Percentiles rank a stretch among this genome's conserved stretches.
These are phyloP conservation scores for Exophiala phaeomuriformis DNA, from an alignment of 2,329 filamentous ascomycete genomes.

Conservation along the genomic window DNA sequence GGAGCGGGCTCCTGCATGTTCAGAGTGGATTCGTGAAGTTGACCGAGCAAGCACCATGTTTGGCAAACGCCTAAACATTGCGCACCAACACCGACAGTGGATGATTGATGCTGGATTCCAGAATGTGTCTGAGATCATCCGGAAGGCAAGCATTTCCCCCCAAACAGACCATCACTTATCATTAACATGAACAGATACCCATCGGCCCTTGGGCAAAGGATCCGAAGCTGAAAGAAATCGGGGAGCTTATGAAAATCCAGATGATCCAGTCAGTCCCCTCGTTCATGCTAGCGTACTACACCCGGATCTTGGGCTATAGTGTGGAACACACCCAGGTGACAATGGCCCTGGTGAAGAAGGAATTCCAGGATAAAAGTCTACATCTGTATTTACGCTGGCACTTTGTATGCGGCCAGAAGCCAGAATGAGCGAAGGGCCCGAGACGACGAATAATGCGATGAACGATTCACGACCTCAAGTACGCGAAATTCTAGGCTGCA, in stretches of 20 bases:
- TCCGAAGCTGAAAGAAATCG: constrained; percentile 46
- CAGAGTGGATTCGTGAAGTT: constrained; percentile 29
- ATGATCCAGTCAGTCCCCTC: constrained; percentile 6
- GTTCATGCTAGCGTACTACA: constrained; percentile 13
- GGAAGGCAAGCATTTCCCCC: constrained; percentile 31
- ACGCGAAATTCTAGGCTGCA: no score
- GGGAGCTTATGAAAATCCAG: constrained; percentile 26
- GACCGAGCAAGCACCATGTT: constrained; percentile 31
- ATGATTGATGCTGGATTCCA: constrained; percentile 46
- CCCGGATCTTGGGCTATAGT: constrained; percentile 6
- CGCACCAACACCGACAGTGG: constrained; percentile 20
- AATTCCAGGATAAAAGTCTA: constrained; percentile 29
- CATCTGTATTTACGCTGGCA: constrained; percentile 32
- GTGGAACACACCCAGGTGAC: constrained; percentile 8
- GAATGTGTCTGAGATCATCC: constrained; percentile 44
- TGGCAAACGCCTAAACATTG: constrained; percentile 34
- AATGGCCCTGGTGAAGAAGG: constrained; percentile 6
- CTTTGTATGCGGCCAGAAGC: constrained; percentile 11
- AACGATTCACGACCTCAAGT: no score
- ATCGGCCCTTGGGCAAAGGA: constrained; percentile 48
- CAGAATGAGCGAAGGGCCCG: not conserved
- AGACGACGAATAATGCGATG: not conserved
- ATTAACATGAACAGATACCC: constrained; percentile 30
- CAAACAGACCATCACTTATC: constrained; percentile 10
- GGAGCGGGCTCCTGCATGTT: constrained; percentile 9